Percentiles rank a stretch among this genome's conserved stretches.
phyloP scores from a whole-genome alignment of 441 rosid genomes.

The Gossypium schwendimanii region DNA sequence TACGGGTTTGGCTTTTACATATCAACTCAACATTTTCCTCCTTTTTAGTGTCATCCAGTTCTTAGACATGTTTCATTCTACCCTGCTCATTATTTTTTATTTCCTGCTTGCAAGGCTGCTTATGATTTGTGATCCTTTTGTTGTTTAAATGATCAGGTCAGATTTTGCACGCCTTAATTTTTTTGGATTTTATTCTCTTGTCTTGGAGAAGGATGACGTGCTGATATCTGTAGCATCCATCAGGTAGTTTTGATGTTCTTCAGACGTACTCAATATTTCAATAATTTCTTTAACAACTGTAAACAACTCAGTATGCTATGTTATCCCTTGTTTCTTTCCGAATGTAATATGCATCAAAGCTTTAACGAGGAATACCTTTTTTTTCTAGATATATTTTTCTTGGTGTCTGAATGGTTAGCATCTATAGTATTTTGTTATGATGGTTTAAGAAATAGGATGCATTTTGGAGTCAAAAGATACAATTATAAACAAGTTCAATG shows the following conservation, averaged over 20 bases:
- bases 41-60: not conserved
- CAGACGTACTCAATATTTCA: not conserved
- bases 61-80: not conserved
- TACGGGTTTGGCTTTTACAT: not conserved
- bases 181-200: conserved; percentile 70
- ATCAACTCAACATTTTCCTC: not conserved
- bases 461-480: not conserved
- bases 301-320: not conserved
- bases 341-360: not conserved
- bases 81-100: not conserved
- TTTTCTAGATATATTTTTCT: not conserved
- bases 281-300: not conserved
- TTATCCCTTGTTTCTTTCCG: not conserved
- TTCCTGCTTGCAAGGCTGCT: not conserved
- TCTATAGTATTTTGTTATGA: not conserved
- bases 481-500: not conserved
- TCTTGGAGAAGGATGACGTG: conserved; percentile 85
- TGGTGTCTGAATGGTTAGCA: not conserved
- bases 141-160: conserved; percentile 48
- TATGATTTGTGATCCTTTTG: conserved; percentile 6
- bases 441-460: not conserved
- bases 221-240: conserved; percentile 84
- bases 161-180: conserved; percentile 77
- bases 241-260: conserved; percentile 46
- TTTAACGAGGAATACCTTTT: not conserved